Base-by-base conservation (phyloP, 345 rosid genomes). In the Murraya paniculata region DNA sequence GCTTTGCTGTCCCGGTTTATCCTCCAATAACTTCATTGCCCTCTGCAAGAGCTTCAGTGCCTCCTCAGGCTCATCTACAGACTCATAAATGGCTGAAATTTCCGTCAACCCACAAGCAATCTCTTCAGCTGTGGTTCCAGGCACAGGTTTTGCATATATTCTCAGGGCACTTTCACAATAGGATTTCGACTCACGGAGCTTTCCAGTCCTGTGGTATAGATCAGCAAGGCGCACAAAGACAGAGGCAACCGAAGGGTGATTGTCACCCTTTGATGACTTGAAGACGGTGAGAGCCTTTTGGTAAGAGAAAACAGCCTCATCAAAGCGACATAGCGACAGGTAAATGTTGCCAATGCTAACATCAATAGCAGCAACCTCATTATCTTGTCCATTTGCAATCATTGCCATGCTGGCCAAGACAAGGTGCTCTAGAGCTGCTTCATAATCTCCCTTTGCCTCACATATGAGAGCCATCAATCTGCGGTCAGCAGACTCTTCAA, bases 351-450 rank as follows among this genome's bases (percentile, higher is more conserved):
- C 99, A 76, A 96, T 90, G 89, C 99, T 91, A 77, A 94, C 93
- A 81, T 96, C 99, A 21, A 96, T 94, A 6, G 99, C 90, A 22
- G 98, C 99, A 74, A 96, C 98, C 85, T 94, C 99, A 1, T 82
- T 89, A 73, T 93, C 99, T 78, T 93, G 99, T 59, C 93, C 98
- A 56, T 87, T 91, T 0, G 99, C 97, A 74, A 93, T 92, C 99
- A 94, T 97, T 14, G 98, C 98, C 99, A 94, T 97, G 84, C 99
- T 97, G 35, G 99, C 96, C 53, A 97, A 95, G 60, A 97, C 99
- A 77, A 97, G 98, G 60, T 94, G 97, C 86, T 97, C 99, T 0
- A 97, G 97, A 25, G 98, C 96, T 10, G 89, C 79, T 79, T 94
- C 99, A 36, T 89, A 94, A 75, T 97, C 98, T 81, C 98, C 98